Evolutionary conservation across 2,329 filamentous ascomycete genomes (phyloP).

Genomic region (Calonectria leucothoes): DNA sequence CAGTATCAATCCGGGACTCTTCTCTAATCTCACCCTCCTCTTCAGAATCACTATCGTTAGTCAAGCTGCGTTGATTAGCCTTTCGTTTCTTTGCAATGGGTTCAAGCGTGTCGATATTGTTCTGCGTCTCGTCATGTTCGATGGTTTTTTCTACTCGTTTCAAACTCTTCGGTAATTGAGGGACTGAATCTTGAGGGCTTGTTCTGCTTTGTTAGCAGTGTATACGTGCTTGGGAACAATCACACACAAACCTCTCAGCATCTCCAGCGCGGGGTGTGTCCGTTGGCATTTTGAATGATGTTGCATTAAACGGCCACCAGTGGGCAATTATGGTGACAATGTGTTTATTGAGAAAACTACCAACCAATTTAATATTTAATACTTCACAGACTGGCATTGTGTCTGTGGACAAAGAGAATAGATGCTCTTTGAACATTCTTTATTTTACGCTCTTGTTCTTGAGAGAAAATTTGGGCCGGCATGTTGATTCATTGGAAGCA

Average conservation of each 20-base stretch:
- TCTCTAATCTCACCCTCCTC: background rate
- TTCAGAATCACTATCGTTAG: too few relatives aligned
- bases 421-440: background rate
- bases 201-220: background rate
- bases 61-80: too few relatives aligned
- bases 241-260: background rate
- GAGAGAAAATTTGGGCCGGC: background rate
- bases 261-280: background rate
- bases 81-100: too few relatives aligned
- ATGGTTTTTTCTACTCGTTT: background rate
- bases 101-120: too few relatives aligned
- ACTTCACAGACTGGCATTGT: background rate
- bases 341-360: background rate
- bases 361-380: background rate
- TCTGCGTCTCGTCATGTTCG: background rate
- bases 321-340: background rate
- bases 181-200: background rate
- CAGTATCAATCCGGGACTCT: background rate
- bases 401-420: background rate
- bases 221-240: background rate
- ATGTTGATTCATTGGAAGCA: background rate
- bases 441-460: background rate
- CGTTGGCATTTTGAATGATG: background rate
- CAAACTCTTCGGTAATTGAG: background rate
- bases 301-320: background rate